Percentiles rank a stretch among this genome's conserved stretches.
phyloP scores from a whole-genome alignment of 1,284 basidiomycete genomes.

The Hypsizygus ulmarius region DNA sequence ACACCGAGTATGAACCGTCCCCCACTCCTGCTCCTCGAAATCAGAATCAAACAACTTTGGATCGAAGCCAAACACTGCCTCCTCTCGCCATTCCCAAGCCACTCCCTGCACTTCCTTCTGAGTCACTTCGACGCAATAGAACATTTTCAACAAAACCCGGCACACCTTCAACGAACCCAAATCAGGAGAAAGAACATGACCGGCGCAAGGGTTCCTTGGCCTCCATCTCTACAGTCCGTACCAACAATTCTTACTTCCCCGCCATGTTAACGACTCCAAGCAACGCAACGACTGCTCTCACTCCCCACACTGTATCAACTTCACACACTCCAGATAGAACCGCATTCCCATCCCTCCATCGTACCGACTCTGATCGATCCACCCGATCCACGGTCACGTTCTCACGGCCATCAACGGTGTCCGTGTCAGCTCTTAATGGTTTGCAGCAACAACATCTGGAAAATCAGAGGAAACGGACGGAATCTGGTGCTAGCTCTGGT shows the following conservation, averaged over 20 bases:
- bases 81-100: constrained; percentile 55
- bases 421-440: constrained; percentile 51
- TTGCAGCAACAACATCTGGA: constrained; percentile 47
- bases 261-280: constrained; percentile 46
- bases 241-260: constrained; percentile 32
- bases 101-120: constrained; percentile 58
- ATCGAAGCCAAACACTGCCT: constrained; percentile 42
- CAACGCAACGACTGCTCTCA: constrained; percentile 66
- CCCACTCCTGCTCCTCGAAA: constrained; percentile 57
- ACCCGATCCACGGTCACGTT: constrained; percentile 50
- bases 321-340: constrained; percentile 34
- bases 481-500: constrained; percentile 29
- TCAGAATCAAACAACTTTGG: constrained; percentile 21
- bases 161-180: constrained; percentile 25
- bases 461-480: constrained; percentile 39
- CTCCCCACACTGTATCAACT: constrained; percentile 56
- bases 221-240: constrained; percentile 55
- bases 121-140: constrained; percentile 29
- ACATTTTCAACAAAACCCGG: constrained; percentile 4
- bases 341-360: constrained; percentile 38
- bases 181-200: constrained; percentile 26
- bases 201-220: constrained; percentile 47
- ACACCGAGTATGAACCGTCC: constrained; percentile 56
- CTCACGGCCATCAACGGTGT: constrained; percentile 55
- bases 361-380: constrained; percentile 45